Base-by-base conservation (phyloP, 306 rosid species). In the cucumber (Cucumis sativus) region DNA sequence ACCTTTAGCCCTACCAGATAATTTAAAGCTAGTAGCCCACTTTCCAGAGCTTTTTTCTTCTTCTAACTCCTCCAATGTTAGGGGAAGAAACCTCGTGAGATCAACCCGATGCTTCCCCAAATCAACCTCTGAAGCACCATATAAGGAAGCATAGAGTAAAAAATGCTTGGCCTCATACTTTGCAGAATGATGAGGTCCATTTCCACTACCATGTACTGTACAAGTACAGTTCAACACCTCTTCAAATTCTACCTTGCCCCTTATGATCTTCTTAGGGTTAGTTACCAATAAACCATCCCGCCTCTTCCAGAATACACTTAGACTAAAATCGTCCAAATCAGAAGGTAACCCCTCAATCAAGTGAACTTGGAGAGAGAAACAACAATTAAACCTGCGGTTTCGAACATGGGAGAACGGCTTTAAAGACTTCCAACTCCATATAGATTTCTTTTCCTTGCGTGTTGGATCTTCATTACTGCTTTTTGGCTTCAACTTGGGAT, bases 71-170 rank as follows among this genome's bases (percentile, higher is more conserved):
- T 92, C 97, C 81, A 95, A 80, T 12, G 97, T 87, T 79, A 92
- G 83, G 47, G 98, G 98, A 80, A 95, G 97, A 80, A 95, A 75
- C 86, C 92, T 86, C 4, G 97, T 90, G 82, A 95, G 89, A 78
- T 95, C 97, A 49, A 92, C 62, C 78, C 91, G 86, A 78, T 95
- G 97, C 87, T 92, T 92, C 79, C 98, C 98, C 85, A 92, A 83
- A 90, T 95, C 97, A 39, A 85, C 80, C 73, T 87, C 92, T 0
- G 93, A 84, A 3, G 83, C 82, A 77, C 89, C 86, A 43, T 70
- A 67, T 59, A 87, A 33, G 20, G 97, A 85, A 83, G 92, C 97
- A 84, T 90, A 92, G 33, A 95, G 85, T 79, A 87, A 61, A 82
- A 89, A 87, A 80, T 88, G 92, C 81, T 92, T 95, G 10, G 93